A percentile compares a stretch with the other conserved stretches of the same genome.
Evolutionary conservation across 78 protist genomes (phyloP).

Genomic region (Cyanophora paradoxa): DNA sequence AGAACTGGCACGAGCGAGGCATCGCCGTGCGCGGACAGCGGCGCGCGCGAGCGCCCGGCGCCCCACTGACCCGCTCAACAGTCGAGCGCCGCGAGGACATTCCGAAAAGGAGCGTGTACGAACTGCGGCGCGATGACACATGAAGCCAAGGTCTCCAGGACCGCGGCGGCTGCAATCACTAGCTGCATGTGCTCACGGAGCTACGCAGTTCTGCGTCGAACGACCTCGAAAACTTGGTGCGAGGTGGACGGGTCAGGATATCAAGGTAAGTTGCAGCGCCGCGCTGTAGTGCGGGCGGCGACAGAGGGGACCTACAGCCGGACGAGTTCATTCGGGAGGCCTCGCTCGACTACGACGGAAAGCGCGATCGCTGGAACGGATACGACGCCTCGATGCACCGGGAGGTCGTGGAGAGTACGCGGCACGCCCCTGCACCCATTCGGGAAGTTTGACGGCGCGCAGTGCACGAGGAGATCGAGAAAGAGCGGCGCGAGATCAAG

Average conservation of each 20-base stretch:
- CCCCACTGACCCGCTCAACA: too few relatives aligned
- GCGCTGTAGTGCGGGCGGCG: too few relatives aligned
- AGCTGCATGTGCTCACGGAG: too few relatives aligned
- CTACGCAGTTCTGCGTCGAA: constrained; percentile 67
- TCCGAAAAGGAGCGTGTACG: constrained; percentile 93
- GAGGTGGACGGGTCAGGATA: constrained; percentile 44
- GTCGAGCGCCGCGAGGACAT: constrained; percentile 63
- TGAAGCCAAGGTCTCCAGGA: constrained; percentile 39
- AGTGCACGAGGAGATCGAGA: not conserved
- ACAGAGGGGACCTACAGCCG: too few relatives aligned
- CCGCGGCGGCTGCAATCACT: not conserved
- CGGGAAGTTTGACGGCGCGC: too few relatives aligned
- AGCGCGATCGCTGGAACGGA: constrained; percentile 87
- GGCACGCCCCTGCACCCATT: not conserved
- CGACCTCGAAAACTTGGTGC: constrained; percentile 90
- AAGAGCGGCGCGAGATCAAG: not conserved
- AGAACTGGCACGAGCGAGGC: constrained; percentile 30
- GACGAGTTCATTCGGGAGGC: constrained; percentile 67
- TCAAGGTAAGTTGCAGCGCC: too few relatives aligned
- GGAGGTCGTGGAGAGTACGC: not conserved
- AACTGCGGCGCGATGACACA: constrained; percentile 98
- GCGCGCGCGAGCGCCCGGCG: too few relatives aligned
- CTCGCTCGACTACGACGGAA: constrained; percentile 62
- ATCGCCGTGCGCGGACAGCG: constrained; percentile 37
- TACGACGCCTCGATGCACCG: constrained; percentile 52